A percentile compares a stretch with the other conserved stretches of the same genome.
Conservation (phyloP, 306 rosid species). For the Styphnolobium japonicum region DNA sequence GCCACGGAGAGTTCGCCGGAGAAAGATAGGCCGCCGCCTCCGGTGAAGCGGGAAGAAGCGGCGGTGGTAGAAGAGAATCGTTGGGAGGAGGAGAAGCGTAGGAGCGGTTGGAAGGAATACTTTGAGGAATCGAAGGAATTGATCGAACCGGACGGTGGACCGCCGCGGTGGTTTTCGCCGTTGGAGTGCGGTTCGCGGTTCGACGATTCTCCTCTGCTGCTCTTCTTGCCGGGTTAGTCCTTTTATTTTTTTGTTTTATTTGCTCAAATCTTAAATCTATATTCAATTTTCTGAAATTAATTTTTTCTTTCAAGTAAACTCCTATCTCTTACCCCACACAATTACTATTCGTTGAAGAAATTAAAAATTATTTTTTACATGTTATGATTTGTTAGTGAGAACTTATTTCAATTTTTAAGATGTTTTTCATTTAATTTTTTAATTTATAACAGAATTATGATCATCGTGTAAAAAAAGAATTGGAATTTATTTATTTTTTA, state of each 20-base stretch:
- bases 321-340: too few species aligned
- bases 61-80: not conserved
- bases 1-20: not conserved
- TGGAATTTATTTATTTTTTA: too few species aligned
- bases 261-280: too few species aligned
- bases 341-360: too few species aligned
- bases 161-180: conserved; percentile 94
- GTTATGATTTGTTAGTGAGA: too few species aligned
- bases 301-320: too few species aligned
- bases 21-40: not conserved
- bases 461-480: too few species aligned
- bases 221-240: conserved; percentile 75
- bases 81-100: not conserved
- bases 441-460: too few species aligned
- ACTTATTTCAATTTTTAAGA: too few species aligned
- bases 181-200: conserved; percentile 46
- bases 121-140: conserved; percentile 49
- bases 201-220: conserved; percentile 59
- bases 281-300: too few species aligned
- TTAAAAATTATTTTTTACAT: too few species aligned
- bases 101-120: conserved; percentile 40
- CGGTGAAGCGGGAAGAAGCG: conserved; percentile 14
- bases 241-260: not conserved
- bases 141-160: conserved; percentile 54
- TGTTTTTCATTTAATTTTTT: too few species aligned